Base-by-base conservation (phyloP, 768 basidiomycete genomes). In the Cystobasidiopsis lactophilus region DNA sequence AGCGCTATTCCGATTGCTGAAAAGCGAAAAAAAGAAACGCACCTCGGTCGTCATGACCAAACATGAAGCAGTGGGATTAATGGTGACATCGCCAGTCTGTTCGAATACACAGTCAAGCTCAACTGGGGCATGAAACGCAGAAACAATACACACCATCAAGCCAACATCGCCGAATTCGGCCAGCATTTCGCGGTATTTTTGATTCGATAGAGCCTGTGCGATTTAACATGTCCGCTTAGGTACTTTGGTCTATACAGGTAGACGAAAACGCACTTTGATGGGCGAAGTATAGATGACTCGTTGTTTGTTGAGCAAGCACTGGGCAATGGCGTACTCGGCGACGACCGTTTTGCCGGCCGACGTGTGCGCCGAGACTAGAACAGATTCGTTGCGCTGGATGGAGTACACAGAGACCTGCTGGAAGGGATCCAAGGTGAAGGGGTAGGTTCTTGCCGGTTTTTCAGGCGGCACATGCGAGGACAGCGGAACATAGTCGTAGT, bases 1-100 rank as follows among this genome's bases (percentile, higher is more conserved):
- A 14, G 31, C 30, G 45, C 18, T 10, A n/a, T 7, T 43, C 24
- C 7, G 10, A 7, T 43, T 9, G 43, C 18, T 27, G 26, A 31
- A 0, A 26, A 16, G 27, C 21, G 4, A 24, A 19, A 19, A 38
- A 9, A 40, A 4, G 9, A 38, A 13, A 64, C 74, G 57, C 59
- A 88, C 89, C 70, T 98, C 93, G 3, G 93, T 98, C 1, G 91
- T 98, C 93, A 98, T 98, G 48, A 98, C 93, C 50, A 98, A 69
- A 69, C 93, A 96, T 29, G 85, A 85, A 13, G 93, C 91, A 2
- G 82, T 80, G 2, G 93, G 91, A 65, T 96, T 95, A 64, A 96
- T 95, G 0, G 93, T 98, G 11, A 96, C 89, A 70, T 98, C 93
- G 63, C 93, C 89, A 2, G 93, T 98, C n/a, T n/a, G n/a, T n/a